Conservation (phyloP, 768 basidiomycete genomes). For the Trichaptum fuscoviolaceum region DNA sequence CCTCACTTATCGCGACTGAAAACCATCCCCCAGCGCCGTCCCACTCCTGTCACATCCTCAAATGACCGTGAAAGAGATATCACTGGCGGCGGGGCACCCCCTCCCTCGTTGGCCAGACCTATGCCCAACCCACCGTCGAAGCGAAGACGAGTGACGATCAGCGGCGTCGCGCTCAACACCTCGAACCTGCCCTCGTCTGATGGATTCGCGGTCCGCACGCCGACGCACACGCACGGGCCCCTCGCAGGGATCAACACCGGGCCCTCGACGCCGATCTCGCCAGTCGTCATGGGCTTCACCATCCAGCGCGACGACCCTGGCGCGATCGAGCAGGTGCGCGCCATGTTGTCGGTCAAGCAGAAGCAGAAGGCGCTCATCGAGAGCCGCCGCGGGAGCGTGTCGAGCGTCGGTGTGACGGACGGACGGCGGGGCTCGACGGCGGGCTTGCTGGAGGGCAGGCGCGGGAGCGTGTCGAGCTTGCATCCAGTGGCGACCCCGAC, state of each 20-base stretch:
- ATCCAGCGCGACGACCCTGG: slow-evolving; percentile 53
- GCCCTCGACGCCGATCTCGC: slow-evolving; percentile 54
- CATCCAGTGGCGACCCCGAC: neutral
- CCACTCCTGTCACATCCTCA: neutral
- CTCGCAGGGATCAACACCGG: neutral
- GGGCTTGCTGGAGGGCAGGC: slow-evolving; percentile 3
- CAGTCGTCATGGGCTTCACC: slow-evolving; percentile 55
- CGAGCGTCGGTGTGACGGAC: slow-evolving; percentile 21
- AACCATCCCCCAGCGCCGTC: neutral
- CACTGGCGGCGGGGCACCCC: slow-evolving; percentile 24
- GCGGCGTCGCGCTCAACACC: slow-evolving; percentile 50
- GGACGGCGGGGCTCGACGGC: neutral
- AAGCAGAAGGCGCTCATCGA: slow-evolving; percentile 69
- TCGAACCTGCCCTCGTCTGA: slow-evolving; percentile 38
- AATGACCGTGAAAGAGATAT: neutral
- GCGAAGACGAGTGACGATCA: slow-evolving; percentile 69
- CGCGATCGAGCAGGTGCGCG: slow-evolving; percentile 57
- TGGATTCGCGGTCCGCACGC: slow-evolving; percentile 27
- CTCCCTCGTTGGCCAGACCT: slow-evolving; percentile 38
- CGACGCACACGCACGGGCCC: neutral
- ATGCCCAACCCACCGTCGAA: slow-evolving; percentile 32
- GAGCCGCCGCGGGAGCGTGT: slow-evolving; percentile 59
- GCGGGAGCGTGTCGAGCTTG: slow-evolving; percentile 3
- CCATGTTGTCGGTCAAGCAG: slow-evolving; percentile 59
- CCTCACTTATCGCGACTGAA: slow-evolving; percentile 10